Conservation (phyloP, 2,329 filamentous ascomycete genomes). For the Microcera coccophila region DNA sequence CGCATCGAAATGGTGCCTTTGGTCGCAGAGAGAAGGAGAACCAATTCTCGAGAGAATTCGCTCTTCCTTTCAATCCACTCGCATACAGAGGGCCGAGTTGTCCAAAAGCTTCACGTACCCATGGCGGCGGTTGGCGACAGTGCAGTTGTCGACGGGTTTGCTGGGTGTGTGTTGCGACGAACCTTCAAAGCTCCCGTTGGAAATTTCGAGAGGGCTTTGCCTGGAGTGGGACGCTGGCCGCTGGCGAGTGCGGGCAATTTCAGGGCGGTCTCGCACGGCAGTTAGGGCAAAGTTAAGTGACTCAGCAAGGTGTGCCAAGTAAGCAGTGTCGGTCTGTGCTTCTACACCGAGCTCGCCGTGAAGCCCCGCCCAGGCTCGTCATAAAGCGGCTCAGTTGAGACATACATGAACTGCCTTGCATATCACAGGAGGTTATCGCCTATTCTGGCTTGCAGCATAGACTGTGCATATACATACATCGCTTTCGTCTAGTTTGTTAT, state of each 20-base stretch:
- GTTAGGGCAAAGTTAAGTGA: conserved; percentile 37
- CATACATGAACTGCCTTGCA: too few species aligned
- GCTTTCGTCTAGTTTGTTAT: too few species aligned
- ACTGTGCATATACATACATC: too few species aligned
- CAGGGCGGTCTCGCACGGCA: conserved; percentile 43
- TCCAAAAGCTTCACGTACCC: conserved; percentile 52
- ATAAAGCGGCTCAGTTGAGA: too few species aligned
- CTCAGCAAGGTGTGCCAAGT: neutral
- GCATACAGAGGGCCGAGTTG: conserved; percentile 45
- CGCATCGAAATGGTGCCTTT: conserved; percentile 28
- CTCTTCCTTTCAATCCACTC: conserved; percentile 39
- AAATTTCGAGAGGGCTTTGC: conserved; percentile 30
- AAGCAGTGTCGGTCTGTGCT: too few species aligned
- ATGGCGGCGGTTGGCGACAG: conserved; percentile 50
- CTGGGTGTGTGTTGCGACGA: conserved; percentile 30
- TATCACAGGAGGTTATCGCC: too few species aligned
- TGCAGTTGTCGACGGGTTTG: conserved; percentile 38
- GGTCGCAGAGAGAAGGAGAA: conserved; percentile 22
- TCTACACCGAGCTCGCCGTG: too few species aligned
- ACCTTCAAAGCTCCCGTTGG: conserved; percentile 21
- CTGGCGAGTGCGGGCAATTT: conserved; percentile 4
- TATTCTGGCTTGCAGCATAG: too few species aligned
- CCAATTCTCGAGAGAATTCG: neutral
- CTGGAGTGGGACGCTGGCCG: conserved; percentile 11
- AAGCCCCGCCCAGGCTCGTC: too few species aligned